Evolutionary conservation across 352 stramenopile species (phyloP).

Genomic region (Albugo candida): DNA sequence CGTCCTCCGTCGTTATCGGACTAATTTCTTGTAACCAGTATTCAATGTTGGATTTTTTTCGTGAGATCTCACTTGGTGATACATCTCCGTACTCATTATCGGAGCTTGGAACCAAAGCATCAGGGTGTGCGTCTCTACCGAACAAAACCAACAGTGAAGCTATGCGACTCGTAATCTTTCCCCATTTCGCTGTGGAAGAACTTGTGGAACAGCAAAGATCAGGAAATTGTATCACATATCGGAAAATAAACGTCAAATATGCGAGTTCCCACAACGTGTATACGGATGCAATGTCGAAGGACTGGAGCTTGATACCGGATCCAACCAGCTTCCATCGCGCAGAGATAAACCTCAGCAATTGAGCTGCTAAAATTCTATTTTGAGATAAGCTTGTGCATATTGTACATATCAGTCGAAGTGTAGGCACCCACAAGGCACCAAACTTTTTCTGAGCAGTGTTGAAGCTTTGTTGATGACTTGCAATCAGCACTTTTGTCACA

Average conservation of each 20-base stretch:
- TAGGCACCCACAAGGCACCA: constrained; percentile 57
- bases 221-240: constrained; percentile 54
- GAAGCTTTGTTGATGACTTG: not conserved
- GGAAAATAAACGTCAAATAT: constrained; percentile 62
- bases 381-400: constrained; percentile 42
- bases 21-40: too few species aligned
- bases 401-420: constrained; percentile 37
- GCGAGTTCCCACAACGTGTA: constrained; percentile 43
- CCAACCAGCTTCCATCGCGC: constrained; percentile 56
- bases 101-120: too few species aligned
- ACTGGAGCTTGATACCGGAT: constrained; percentile 35
- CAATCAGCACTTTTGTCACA: constrained; percentile 12
- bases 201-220: constrained; percentile 24
- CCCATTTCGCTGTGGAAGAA: constrained; percentile 26
- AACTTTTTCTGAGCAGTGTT: constrained; percentile 44
- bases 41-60: too few species aligned
- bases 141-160: too few species aligned
- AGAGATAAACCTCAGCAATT: constrained; percentile 35
- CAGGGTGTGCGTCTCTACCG: too few species aligned
- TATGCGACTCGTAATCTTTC: constrained; percentile 25
- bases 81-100: too few species aligned
- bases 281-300: constrained; percentile 12
- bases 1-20: too few species aligned
- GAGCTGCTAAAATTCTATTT: constrained; percentile 35
- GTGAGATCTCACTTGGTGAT: too few species aligned